Evolutionary conservation across 495 filamentous ascomycete genomes (phyloP).

Genomic region (Penicillium silybi): DNA sequence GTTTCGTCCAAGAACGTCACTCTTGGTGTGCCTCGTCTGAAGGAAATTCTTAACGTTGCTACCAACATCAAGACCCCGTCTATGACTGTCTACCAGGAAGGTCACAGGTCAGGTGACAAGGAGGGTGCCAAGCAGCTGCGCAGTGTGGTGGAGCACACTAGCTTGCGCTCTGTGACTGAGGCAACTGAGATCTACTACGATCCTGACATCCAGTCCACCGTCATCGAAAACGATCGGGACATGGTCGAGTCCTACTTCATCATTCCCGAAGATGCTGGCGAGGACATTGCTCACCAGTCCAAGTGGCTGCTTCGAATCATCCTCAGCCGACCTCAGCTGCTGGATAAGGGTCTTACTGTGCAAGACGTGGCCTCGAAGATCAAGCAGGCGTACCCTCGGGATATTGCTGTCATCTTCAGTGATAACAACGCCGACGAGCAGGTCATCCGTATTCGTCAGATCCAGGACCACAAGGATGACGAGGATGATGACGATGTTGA

Average conservation of each 20-base stretch:
- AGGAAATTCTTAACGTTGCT: conserved; percentile 98
- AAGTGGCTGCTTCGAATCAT: conserved; percentile 93
- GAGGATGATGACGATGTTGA: conserved; percentile 77
- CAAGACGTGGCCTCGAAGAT: conserved; percentile 89
- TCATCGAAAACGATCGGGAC: conserved; percentile 81
- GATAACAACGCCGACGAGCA: conserved; percentile 97
- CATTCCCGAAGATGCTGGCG: conserved; percentile 76
- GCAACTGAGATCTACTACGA: conserved; percentile 97
- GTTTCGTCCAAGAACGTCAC: conserved; percentile 99
- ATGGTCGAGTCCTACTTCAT: conserved; percentile 98
- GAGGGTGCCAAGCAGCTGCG: conserved; percentile 82
- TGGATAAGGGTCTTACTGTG: conserved; percentile 89
- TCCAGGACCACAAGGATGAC: conserved; percentile 66
- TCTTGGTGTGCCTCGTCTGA: conserved; percentile 95
- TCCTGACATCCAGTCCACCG: conserved; percentile 79
- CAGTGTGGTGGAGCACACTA: conserved; percentile 92
- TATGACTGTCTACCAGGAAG: conserved; percentile 86
- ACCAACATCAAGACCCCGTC: conserved; percentile 98
- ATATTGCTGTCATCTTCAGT: conserved; percentile 91
- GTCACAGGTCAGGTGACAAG: conserved; percentile 53
- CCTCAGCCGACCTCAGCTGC: conserved; percentile 86
- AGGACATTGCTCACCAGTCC: conserved; percentile 73
- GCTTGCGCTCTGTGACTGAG: conserved; percentile 82
- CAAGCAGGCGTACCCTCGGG: conserved; percentile 79
- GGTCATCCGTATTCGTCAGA: conserved; percentile 87